Base-by-base conservation (phyloP, 2,329 filamentous ascomycete species). In the Cladosporium austrohemisphaericum region DNA sequence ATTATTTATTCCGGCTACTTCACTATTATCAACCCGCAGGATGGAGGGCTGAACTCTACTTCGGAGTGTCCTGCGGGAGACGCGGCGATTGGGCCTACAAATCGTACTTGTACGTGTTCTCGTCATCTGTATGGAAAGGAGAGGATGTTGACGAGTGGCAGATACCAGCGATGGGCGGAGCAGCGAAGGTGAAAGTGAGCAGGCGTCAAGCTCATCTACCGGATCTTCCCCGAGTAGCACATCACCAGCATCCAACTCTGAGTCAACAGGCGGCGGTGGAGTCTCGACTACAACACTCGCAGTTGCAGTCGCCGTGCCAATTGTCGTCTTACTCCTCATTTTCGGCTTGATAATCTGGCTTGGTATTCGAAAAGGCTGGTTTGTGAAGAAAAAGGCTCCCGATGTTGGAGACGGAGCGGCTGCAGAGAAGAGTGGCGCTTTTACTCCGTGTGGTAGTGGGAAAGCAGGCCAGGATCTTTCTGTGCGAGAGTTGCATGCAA, bases 21-120 rank as follows among this genome's bases (percentile, higher is more conserved):
- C 36, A 47, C 51, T 2, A 36, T 53, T n/a, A 50, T 53, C 22
- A 53, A 50, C 16, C 47, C 51, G 13, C 19, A 47, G 29, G 51
- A 53, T 32, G 47, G 51, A 16, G 51, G 51, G 8, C 20, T 53
- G 19, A 20, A 13, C n/a, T 19, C 36, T 9, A 23, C 29, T 20
- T 22, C 50, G 32, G 14, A 26, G 23, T 52, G 50, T 38, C 50
- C 50, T 16, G 22, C 25, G 32, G 45, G 18, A 5, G 44, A 36
- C 16, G 33, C 16, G 32, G 19, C 22, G 22, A 10, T 37, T 22
- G 44, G 44, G 7, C 33, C 33, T 23, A 38, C 2, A 16, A 22
- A 18, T 20, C 16, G 26, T 18, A 47, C 33, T n/a, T 31, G 44
- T 47, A n/a, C 6, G 44, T 47, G 3, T 8, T 13, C 13, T 23